A percentile compares a stretch with the other conserved stretches of the same genome.
Evolutionary conservation across 2,329 filamentous ascomycete species (phyloP).

Genomic region (Talaromyces sp.): DNA sequence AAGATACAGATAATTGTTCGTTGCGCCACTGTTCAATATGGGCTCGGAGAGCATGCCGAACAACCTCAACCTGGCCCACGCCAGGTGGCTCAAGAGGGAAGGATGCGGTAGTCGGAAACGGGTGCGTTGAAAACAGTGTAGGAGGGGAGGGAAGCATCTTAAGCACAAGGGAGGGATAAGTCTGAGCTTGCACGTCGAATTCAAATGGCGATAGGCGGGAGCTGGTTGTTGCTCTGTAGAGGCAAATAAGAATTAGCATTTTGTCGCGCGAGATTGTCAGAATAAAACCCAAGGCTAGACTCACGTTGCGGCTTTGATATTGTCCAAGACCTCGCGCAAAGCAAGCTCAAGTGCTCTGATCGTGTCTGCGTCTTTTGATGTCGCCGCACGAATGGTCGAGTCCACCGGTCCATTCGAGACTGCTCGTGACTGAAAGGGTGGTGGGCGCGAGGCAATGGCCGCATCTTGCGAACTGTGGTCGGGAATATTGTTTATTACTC

Average conservation of each 20-base stretch:
- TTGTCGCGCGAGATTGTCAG: background rate
- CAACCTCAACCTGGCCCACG: conserved; percentile 66
- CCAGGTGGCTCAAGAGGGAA: conserved; percentile 78
- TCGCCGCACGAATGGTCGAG: conserved; percentile 60
- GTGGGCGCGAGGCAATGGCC: conserved; percentile 26
- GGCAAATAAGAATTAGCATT: conserved; percentile 2
- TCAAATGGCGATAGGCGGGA: conserved; percentile 53
- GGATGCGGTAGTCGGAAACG: conserved; percentile 70
- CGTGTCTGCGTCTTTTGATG: conserved; percentile 71
- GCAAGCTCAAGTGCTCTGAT: conserved; percentile 79
- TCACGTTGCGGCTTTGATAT: conserved; percentile 77
- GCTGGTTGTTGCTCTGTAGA: background rate
- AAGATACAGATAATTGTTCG: conserved; percentile 30
- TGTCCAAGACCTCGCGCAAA: conserved; percentile 74
- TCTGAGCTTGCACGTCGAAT: conserved; percentile 79
- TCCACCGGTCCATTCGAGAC: conserved; percentile 35
- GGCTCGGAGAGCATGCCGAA: conserved; percentile 62
- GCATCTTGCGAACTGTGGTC: conserved; percentile 42
- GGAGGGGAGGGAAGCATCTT: conserved; percentile 75
- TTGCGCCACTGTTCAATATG: conserved; percentile 64
- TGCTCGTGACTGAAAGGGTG: conserved; percentile 28
- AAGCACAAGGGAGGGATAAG: conserved; percentile 79
- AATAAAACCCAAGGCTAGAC: conserved; percentile 22
- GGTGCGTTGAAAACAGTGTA: conserved; percentile 75
- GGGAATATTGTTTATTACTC: conserved; percentile 71